A percentile compares a stretch with the other conserved stretches of the same genome.
phyloP scores from a whole-genome alignment of 2,329 filamentous ascomycete species.

The Setomelanomma holmii region DNA sequence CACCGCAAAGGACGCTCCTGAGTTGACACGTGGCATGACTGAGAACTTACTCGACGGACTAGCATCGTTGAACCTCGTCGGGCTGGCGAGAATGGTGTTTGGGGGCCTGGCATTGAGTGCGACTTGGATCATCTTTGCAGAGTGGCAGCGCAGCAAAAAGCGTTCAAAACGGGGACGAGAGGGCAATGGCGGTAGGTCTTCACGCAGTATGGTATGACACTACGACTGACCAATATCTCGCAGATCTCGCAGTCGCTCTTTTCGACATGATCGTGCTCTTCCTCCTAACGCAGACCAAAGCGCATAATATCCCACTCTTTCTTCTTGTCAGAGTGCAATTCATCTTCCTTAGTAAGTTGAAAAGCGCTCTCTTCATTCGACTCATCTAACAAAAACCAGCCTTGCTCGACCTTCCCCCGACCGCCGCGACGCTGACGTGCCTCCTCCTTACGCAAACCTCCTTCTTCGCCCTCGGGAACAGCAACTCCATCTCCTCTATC shows the following conservation, averaged over 20 bases:
- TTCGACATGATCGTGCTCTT: slow-evolving; percentile 75
- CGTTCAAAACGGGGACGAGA: slow-evolving; percentile 17
- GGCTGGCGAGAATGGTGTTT: slow-evolving; percentile 47
- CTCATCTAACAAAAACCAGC: slow-evolving; percentile 18
- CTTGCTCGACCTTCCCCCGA: slow-evolving; percentile 55
- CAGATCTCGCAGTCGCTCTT: slow-evolving; percentile 58
- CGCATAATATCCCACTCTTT: slow-evolving; percentile 85
- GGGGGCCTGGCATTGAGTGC: slow-evolving; percentile 41
- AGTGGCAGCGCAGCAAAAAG: slow-evolving; percentile 31
- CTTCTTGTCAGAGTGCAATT: slow-evolving; percentile 73
- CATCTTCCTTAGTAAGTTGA: slow-evolving; percentile 55
- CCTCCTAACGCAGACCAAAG: slow-evolving; percentile 84
- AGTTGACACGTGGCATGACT: slow-evolving; percentile 62
- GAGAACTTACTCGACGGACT: slow-evolving; percentile 57
- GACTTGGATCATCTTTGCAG: slow-evolving; percentile 36
- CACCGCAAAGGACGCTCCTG: slow-evolving; percentile 85
- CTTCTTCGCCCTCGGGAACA: slow-evolving; percentile 90
- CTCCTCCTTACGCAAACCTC: slow-evolving; percentile 80
- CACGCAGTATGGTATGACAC: too few relatives aligned
- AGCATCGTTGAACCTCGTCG: slow-evolving; percentile 42
- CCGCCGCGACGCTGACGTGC: slow-evolving; percentile 70
- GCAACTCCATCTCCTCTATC: slow-evolving; percentile 94
- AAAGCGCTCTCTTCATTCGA: slow-evolving; percentile 41
- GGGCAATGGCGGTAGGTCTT: slow-evolving; percentile 36
- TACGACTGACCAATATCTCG: slow-evolving; percentile 28